These are phyloP conservation scores for Ceratocystis huliohia DNA, from an alignment of 2,329 filamentous ascomycete genomes.

Conservation along the genomic window DNA sequence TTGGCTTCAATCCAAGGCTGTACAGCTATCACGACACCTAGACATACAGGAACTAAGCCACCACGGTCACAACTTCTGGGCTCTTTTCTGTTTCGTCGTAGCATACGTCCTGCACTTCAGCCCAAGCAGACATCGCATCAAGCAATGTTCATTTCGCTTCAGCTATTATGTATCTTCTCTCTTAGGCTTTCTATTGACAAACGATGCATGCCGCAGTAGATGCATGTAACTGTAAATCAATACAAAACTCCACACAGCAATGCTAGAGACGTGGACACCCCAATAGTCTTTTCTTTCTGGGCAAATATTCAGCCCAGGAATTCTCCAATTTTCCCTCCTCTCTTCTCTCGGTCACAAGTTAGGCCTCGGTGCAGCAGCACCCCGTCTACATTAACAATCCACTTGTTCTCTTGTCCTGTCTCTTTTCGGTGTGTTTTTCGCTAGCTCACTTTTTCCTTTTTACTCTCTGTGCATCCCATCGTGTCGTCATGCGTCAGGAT, in stretches of 20 bases:
- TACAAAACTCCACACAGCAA: background rate
- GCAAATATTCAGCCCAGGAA: background rate
- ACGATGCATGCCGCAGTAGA: background rate
- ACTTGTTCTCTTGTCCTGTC: no score
- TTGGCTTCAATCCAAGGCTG: no score
- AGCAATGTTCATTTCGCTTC: no score
- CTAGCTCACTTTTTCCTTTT: background rate
- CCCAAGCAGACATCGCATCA: constrained; percentile 3
- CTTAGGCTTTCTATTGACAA: background rate
- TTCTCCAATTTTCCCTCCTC: background rate
- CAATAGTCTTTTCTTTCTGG: background rate
- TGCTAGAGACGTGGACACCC: background rate
- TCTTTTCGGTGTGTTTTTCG: background rate
- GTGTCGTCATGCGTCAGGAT: background rate
- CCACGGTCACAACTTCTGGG: background rate
- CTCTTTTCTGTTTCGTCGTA: background rate
- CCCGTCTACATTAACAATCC: no score
- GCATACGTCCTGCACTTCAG: background rate
- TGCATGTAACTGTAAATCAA: background rate
- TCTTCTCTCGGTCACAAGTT: background rate
- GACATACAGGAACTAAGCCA: no score
- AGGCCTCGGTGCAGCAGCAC: background rate
- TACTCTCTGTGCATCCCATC: background rate
- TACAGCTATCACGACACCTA: no score
- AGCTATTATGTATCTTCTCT: no score